Evolutionary conservation across 2,329 filamentous ascomycete species (phyloP).

Genomic region (Aspergillus tanneri): DNA sequence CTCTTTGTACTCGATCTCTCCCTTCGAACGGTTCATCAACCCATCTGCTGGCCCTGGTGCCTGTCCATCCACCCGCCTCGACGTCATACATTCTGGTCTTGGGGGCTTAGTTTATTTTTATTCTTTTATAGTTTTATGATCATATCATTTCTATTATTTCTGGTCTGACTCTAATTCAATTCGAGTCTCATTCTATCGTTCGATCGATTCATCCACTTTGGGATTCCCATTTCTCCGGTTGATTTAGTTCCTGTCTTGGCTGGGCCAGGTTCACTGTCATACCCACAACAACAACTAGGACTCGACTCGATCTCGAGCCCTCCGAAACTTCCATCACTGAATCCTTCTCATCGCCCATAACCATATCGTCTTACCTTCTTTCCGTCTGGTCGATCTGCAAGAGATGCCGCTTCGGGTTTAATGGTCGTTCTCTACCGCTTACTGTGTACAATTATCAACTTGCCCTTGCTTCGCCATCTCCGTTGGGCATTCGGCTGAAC

Average conservation of each 20-base stretch:
- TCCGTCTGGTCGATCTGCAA: constrained; percentile 10
- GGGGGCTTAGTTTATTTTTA: constrained; percentile 4
- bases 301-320: constrained; percentile 2
- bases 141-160: background rate
- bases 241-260: constrained; percentile 21
- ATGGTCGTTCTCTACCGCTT: constrained; percentile 22
- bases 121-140: background rate
- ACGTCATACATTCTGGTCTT: constrained; percentile 6
- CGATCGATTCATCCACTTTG: background rate
- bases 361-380: constrained; percentile 5
- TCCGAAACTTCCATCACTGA: constrained; percentile 1
- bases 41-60: constrained; percentile 17
- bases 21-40: background rate
- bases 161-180: background rate
- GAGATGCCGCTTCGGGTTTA: constrained; percentile 22
- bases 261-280: constrained; percentile 9
- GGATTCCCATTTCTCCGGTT: constrained; percentile 6
- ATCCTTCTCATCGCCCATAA: constrained; percentile 1
- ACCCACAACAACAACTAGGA: constrained; percentile 8
- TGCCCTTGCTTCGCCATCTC: constrained; percentile 27
- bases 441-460: constrained; percentile 17
- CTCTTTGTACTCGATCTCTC: background rate
- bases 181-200: background rate
- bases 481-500: constrained; percentile 22
- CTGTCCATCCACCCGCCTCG: constrained; percentile 17